phyloP scores from a whole-genome alignment of 495 filamentous ascomycete species.

The Lichenothelia convexa region DNA sequence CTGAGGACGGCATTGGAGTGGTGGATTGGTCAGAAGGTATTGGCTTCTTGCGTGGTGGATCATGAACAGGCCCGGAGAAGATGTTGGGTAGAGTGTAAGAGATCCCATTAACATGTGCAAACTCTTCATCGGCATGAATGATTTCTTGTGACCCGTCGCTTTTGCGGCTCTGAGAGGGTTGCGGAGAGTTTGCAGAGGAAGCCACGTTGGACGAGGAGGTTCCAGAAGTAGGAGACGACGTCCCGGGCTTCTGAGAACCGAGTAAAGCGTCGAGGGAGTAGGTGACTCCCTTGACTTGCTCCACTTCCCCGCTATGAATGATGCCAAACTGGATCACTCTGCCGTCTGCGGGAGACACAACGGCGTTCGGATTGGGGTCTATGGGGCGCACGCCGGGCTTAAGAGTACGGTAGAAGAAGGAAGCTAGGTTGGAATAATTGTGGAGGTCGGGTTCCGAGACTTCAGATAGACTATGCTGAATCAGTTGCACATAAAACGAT shows the following conservation, averaged over 20 bases:
- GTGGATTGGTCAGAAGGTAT: conserved; percentile 45
- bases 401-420: conserved; percentile 91
- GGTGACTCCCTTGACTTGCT: conserved; percentile 96
- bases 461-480: conserved; percentile 69
- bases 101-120: conserved; percentile 90
- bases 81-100: conserved; percentile 84
- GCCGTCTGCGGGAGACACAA: conserved; percentile 80
- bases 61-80: conserved; percentile 43
- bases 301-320: conserved; percentile 85
- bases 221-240: conserved; percentile 2
- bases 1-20: conserved; percentile 43
- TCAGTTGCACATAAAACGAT: too few relatives aligned
- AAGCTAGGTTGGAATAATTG: conserved; percentile 75
- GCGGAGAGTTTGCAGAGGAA: conserved; percentile 11
- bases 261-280: conserved; percentile 89
- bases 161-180: conserved; percentile 10
- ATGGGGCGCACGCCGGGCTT: conserved; percentile 82
- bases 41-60: conserved; percentile 8
- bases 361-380: conserved; percentile 55
- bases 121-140: conserved; percentile 68
- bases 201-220: conserved; percentile 10
- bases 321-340: conserved; percentile 78
- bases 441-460: conserved; percentile 74
- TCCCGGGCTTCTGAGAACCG: conserved; percentile 38
- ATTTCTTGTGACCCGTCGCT: conserved; percentile 36